A percentile compares a stretch with the other conserved stretches of the same genome.
phyloP scores from a whole-genome alignment of 257 asterid genomes.

The Forsythia viridissima region DNA sequence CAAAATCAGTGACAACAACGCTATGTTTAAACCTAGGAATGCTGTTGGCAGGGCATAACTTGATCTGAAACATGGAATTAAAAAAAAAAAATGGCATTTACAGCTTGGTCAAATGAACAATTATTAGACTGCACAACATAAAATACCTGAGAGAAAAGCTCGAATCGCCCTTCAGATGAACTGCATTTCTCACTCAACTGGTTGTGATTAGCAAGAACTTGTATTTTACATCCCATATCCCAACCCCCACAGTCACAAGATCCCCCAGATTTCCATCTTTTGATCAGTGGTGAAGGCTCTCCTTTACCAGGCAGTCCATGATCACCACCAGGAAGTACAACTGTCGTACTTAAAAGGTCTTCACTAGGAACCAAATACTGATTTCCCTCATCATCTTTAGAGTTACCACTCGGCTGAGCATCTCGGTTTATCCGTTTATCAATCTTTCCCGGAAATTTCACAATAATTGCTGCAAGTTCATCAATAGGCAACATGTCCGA shows the following conservation, averaged over 20 bases:
- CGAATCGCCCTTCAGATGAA: slow-evolving; percentile 35
- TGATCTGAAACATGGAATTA: too few species aligned
- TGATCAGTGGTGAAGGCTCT: slow-evolving; percentile 66
- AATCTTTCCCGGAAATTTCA: slow-evolving; percentile 39
- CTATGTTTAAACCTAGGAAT: too few species aligned
- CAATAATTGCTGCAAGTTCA: slow-evolving; percentile 70
- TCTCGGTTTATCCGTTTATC: slow-evolving; percentile 2
- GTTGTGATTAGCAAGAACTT: slow-evolving; percentile 37
- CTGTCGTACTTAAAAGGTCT: slow-evolving; percentile 35
- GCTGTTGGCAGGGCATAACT: too few species aligned
- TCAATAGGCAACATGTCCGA: slow-evolving; percentile 39
- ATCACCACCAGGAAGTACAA: slow-evolving; percentile 76
- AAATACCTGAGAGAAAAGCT: slow-evolving; percentile 64
- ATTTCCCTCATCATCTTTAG: slow-evolving; percentile 19
- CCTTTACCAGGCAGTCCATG: slow-evolving; percentile 76
- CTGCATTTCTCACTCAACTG: slow-evolving; percentile 23
- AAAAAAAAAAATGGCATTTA: too few species aligned
- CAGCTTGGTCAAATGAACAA: background rate
- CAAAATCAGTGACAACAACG: too few species aligned
- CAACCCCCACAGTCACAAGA: slow-evolving; percentile 90
- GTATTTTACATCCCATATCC: slow-evolving; percentile 75
- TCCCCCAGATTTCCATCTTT: slow-evolving; percentile 80
- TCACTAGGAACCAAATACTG: slow-evolving; percentile 20
- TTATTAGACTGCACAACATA: background rate
- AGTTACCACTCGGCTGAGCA: slow-evolving; percentile 20